phyloP scores from a whole-genome alignment of 176 grass and related monocot genomes.

The Lolium perenne region DNA sequence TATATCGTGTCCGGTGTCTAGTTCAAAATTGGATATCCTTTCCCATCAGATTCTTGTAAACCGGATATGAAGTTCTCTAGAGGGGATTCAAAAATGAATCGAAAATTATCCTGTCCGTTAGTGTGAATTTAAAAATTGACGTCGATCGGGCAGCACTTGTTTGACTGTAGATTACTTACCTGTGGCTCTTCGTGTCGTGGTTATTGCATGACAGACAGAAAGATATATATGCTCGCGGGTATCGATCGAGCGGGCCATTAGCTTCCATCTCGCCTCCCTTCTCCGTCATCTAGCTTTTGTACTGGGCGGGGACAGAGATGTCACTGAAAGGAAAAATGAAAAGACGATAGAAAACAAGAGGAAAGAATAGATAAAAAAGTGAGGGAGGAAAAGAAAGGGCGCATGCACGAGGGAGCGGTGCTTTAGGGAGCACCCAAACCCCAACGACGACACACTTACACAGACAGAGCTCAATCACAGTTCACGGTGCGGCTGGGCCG shows the following conservation, averaged over 20 bases:
- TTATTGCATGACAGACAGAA: not conserved
- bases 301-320: constrained; percentile 1
- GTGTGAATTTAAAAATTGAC: not conserved
- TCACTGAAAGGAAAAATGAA: constrained; percentile 24
- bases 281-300: constrained; percentile 30
- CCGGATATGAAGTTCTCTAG: too few relatives aligned
- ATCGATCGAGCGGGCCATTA: constrained; percentile 3
- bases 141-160: not conserved
- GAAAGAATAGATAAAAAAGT: too few relatives aligned
- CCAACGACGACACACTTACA: not conserved
- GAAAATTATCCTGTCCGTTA: too few relatives aligned
- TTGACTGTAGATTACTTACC: too few relatives aligned
- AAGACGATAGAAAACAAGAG: not conserved
- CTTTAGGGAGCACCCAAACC: constrained; percentile 51
- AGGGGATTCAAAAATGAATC: too few relatives aligned
- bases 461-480: constrained; percentile 10
- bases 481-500: not conserved
- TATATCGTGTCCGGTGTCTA: too few relatives aligned
- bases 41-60: too few relatives aligned
- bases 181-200: too few relatives aligned
- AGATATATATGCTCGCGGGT: not conserved
- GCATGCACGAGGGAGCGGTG: not conserved
- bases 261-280: not conserved
- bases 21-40: too few relatives aligned
- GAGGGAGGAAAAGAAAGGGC: too few relatives aligned